Evolutionary conservation across 306 rosid genomes (phyloP).

Genomic region (Quercus robur): DNA sequence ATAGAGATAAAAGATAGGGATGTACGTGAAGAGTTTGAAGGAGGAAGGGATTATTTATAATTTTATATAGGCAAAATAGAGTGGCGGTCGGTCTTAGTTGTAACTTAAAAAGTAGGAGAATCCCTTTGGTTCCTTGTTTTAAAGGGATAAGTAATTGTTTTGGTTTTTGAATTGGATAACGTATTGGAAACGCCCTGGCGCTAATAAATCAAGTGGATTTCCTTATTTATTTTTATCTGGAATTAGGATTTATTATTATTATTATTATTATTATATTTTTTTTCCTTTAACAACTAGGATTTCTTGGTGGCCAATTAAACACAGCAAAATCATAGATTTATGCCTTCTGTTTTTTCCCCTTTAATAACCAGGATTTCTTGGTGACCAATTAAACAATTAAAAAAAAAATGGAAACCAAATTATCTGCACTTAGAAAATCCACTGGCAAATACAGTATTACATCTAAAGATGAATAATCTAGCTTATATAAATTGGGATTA

Average conservation of each 20-base stretch:
- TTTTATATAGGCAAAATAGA: constrained; percentile 11
- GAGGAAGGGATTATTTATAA: constrained; percentile 1
- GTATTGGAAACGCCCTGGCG: neutral
- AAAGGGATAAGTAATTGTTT: neutral
- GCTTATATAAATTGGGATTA: too few species aligned
- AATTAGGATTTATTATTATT: neutral
- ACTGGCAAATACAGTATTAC: too few species aligned
- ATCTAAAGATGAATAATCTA: too few species aligned
- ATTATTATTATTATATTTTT: neutral
- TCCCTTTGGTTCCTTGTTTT: neutral
- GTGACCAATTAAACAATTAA: neutral
- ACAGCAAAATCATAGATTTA: too few species aligned
- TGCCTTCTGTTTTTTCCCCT: too few species aligned
- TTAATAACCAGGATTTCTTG: too few species aligned
- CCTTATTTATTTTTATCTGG: neutral
- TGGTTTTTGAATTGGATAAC: neutral
- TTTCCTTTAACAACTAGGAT: neutral
- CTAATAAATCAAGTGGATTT: neutral
- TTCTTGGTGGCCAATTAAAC: neutral
- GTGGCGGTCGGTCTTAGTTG: neutral
- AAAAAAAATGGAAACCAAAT: too few species aligned
- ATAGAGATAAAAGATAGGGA: too few species aligned
- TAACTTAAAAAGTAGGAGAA: neutral
- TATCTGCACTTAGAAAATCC: too few species aligned
- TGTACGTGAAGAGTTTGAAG: constrained; percentile 1